Evolutionary conservation across 2,329 filamentous ascomycete genomes (phyloP).

Genomic region (Sarocladiaceae sp.): DNA sequence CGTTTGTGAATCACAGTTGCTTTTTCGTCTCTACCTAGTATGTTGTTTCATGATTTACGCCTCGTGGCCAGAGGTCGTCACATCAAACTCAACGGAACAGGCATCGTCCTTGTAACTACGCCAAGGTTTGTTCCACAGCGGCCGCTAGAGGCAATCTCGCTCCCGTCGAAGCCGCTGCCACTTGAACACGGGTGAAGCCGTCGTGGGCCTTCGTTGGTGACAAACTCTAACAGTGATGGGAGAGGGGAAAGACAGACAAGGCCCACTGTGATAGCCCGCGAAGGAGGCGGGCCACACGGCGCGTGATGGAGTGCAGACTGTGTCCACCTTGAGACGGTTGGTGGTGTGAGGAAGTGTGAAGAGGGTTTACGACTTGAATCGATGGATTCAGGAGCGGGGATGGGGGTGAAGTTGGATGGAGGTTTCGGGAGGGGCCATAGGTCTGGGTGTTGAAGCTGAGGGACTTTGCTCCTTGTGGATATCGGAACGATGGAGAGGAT

Average conservation of each 20-base stretch:
- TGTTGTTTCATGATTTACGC: too few species aligned
- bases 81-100: too few species aligned
- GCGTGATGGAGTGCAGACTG: not conserved
- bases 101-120: not conserved
- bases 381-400: not conserved
- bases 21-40: too few species aligned
- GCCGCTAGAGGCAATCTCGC: conserved; percentile 3
- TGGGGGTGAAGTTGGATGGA: not conserved
- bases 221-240: too few species aligned
- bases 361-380: not conserved
- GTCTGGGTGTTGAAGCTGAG: too few species aligned
- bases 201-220: conserved; percentile 5
- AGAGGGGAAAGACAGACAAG: not conserved
- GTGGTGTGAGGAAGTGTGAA: not conserved
- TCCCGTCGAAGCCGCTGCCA: not conserved
- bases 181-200: conserved; percentile 5
- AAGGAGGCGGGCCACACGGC: not conserved
- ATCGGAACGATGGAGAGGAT: too few species aligned
- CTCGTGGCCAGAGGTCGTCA: too few species aligned
- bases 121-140: conserved; percentile 5
- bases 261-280: conserved; percentile 5
- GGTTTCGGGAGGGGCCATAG: not conserved
- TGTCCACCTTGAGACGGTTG: not conserved
- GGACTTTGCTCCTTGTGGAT: too few species aligned
- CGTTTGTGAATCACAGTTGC: too few species aligned